Evolutionary conservation across 257 asterid species (phyloP).

Genomic region (Catharanthus roseus): DNA sequence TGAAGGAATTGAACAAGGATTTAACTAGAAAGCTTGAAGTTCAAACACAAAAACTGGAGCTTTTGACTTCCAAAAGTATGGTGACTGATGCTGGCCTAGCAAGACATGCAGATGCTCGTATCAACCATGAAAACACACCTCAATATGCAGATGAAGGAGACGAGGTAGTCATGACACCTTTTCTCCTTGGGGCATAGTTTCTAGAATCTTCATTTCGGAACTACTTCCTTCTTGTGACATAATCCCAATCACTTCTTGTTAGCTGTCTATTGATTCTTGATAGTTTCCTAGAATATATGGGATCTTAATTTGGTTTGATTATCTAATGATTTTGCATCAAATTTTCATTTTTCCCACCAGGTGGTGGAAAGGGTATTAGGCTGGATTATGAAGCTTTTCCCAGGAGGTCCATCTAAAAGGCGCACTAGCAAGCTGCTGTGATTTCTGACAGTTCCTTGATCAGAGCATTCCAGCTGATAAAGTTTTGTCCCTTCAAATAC

Average conservation of each 20-base stretch:
- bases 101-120: slow-evolving; percentile 46
- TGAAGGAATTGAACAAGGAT: slow-evolving; percentile 80
- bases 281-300: neutral
- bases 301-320: neutral
- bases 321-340: neutral
- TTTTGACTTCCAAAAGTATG: slow-evolving; percentile 84
- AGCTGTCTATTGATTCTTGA: too few species aligned
- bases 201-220: neutral
- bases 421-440: slow-evolving; percentile 71
- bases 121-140: slow-evolving; percentile 30
- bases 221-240: neutral
- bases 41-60: slow-evolving; percentile 96
- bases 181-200: neutral
- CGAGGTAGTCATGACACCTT: slow-evolving; percentile 62
- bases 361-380: slow-evolving; percentile 96
- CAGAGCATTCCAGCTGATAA: slow-evolving; percentile 27
- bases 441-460: slow-evolving; percentile 15
- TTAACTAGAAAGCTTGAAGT: slow-evolving; percentile 78
- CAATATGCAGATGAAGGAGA: slow-evolving; percentile 97
- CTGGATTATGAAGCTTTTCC: slow-evolving; percentile 97
- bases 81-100: slow-evolving; percentile 44
- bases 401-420: slow-evolving; percentile 87
- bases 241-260: neutral
- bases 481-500: slow-evolving; percentile 22
- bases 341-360: slow-evolving; percentile 25